Percentiles rank a stretch among this genome's conserved stretches.
Evolutionary conservation across 495 filamentous ascomycete genomes (phyloP).

Genomic region (Lophium mytilinum): DNA sequence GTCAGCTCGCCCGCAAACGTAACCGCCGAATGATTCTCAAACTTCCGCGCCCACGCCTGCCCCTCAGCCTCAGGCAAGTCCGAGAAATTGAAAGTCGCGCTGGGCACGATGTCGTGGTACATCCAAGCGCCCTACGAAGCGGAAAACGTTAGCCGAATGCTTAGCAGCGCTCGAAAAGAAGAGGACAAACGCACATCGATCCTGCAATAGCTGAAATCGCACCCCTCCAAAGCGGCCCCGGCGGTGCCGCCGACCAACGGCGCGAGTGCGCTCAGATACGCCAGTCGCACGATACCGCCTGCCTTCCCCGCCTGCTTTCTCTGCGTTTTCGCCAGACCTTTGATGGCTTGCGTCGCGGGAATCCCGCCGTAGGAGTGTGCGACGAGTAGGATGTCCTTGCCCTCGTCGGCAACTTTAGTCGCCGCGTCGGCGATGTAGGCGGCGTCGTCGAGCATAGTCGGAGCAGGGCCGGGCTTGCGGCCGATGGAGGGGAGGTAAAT

Average conservation of each 20-base stretch:
- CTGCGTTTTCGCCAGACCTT: not conserved
- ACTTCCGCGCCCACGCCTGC: not conserved
- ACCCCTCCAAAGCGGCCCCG: not conserved
- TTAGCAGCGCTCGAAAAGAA: not conserved
- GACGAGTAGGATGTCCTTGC: not conserved
- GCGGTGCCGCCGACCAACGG: not conserved
- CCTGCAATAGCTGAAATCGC: not conserved
- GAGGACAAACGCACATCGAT: not conserved
- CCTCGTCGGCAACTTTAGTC: not conserved
- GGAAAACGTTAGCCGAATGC: no score
- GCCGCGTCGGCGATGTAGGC: not conserved
- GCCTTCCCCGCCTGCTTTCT: not conserved
- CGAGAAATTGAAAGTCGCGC: not conserved
- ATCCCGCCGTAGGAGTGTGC: not conserved
- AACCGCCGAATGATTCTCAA: not conserved
- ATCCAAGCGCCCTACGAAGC: no score
- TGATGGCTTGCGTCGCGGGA: not conserved
- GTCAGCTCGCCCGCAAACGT: not conserved
- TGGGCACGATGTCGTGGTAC: no score
- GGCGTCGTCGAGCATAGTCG: not conserved
- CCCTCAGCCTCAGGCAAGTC: not conserved
- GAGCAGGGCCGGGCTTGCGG: not conserved
- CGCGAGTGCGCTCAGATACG: not conserved
- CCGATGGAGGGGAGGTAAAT: conserved; percentile 14
- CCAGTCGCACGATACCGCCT: not conserved